These are phyloP conservation scores for Tuctoria greenei DNA, from an alignment of 176 grass and related monocot species.

Conservation along the genomic window DNA sequence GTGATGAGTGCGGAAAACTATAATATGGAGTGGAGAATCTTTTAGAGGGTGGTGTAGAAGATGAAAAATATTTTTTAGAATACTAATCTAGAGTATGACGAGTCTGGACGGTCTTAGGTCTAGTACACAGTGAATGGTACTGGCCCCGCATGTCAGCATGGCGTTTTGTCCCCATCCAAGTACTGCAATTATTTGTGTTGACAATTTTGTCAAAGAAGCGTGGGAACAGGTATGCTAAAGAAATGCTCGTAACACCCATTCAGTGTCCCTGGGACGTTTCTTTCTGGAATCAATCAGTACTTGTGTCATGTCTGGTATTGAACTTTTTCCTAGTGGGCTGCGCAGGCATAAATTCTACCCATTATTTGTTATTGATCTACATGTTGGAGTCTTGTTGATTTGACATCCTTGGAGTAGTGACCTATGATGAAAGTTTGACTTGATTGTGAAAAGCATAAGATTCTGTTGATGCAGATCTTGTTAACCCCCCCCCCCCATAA, in stretches of 20 bases:
- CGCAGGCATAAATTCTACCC: constrained; percentile 34
- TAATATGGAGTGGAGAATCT: no score
- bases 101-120: no score
- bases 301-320: constrained; percentile 15
- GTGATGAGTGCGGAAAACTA: no score
- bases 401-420: constrained; percentile 18
- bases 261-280: constrained; percentile 30
- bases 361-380: constrained; percentile 25
- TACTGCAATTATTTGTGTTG: constrained; percentile 52
- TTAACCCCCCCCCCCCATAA: constrained; percentile 18
- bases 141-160: constrained; percentile 31
- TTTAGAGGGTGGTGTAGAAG: no score
- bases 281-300: constrained; percentile 22
- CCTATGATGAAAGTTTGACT: constrained; percentile 34
- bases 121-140: constrained; percentile 24
- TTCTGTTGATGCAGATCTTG: constrained; percentile 35
- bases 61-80: no score
- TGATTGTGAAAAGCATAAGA: constrained; percentile 31
- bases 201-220: constrained; percentile 47
- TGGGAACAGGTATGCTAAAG: constrained; percentile 12
- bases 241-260: constrained; percentile 29
- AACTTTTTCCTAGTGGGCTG: constrained; percentile 23
- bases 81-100: no score
- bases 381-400: constrained; percentile 22
- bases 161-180: constrained; percentile 29